These are phyloP conservation scores for Globisporangium cystogenes DNA, from an alignment of 352 stramenopile species.

Conservation along the genomic window DNA sequence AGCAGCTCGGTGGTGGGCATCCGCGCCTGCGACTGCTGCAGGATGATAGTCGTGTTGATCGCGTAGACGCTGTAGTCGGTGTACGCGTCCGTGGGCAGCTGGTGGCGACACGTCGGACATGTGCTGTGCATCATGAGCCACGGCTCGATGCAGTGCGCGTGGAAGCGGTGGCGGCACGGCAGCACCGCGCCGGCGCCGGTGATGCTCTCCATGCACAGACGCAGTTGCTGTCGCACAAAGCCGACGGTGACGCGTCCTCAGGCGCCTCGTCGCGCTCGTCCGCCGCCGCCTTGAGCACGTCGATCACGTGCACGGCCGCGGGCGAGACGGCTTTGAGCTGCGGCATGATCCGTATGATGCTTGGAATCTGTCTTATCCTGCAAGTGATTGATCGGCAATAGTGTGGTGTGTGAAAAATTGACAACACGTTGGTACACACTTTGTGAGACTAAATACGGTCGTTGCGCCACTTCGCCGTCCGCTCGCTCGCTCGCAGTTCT, in stretches of 20 bases:
- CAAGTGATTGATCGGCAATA: too few species aligned
- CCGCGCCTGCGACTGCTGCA: conserved; percentile 78
- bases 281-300: conserved; percentile 46
- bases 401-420: too few species aligned
- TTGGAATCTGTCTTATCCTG: too few species aligned
- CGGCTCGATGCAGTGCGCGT: conserved; percentile 72
- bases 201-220: conserved; percentile 83
- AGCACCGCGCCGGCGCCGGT: conserved; percentile 49
- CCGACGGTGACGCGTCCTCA: conserved; percentile 18
- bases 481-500: not conserved
- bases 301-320: conserved; percentile 49
- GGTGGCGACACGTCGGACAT: conserved; percentile 75
- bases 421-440: too few species aligned
- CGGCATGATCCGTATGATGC: conserved; percentile 88
- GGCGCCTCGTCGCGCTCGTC: conserved; percentile 19
- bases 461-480: too few species aligned
- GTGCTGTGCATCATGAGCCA: conserved; percentile 87
- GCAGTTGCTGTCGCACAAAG: conserved; percentile 27
- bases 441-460: too few species aligned
- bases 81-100: conserved; percentile 73
- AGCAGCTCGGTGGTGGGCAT: conserved; percentile 73
- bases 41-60: conserved; percentile 88
- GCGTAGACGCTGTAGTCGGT: conserved; percentile 88
- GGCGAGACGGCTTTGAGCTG: conserved; percentile 83
- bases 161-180: conserved; percentile 78